Conservation (phyloP, 2,329 filamentous ascomycete species). For the Diaporthe helianthi region DNA sequence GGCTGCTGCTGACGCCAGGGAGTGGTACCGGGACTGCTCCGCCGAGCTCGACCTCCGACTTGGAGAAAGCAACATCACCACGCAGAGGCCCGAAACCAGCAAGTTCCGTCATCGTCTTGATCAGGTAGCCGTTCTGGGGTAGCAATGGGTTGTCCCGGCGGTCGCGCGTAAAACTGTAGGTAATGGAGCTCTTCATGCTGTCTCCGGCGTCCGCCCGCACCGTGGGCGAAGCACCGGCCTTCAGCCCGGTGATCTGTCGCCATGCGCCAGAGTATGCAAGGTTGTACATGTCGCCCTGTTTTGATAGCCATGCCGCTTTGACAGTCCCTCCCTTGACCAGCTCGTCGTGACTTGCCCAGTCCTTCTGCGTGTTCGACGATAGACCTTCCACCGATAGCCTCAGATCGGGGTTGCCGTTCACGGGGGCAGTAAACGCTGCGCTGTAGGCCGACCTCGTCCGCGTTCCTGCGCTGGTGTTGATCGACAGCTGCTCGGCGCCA, state of each 20-base stretch:
- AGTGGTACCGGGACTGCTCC: constrained; percentile 77
- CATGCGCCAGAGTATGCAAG: constrained; percentile 82
- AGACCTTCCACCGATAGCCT: constrained; percentile 81
- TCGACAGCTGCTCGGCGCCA: constrained; percentile 85
- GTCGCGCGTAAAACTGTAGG: constrained; percentile 82
- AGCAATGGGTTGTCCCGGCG: constrained; percentile 84
- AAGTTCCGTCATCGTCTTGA: constrained; percentile 81
- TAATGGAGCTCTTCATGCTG: constrained; percentile 85
- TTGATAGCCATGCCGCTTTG: constrained; percentile 77
- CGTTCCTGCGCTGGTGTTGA: constrained; percentile 89
- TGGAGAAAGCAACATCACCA: constrained; percentile 93
- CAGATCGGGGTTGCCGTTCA: constrained; percentile 84
- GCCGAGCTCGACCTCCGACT: constrained; percentile 85
- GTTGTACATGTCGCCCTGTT: constrained; percentile 73
- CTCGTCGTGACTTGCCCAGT: constrained; percentile 95
- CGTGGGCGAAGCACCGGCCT: constrained; percentile 77
- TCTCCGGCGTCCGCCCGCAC: constrained; percentile 88
- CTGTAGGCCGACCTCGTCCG: constrained; percentile 92
- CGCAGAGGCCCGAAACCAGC: constrained; percentile 83
- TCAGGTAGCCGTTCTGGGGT: constrained; percentile 80
- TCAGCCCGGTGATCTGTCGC: constrained; percentile 86
- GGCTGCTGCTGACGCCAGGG: constrained; percentile 66
- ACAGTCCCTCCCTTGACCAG: constrained; percentile 78
- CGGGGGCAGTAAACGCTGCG: constrained; percentile 80
- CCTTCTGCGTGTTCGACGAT: constrained; percentile 84